Evolutionary conservation across 108 stramenopile species (phyloP).

Genomic region (Cyclostephanos tholiformis): DNA sequence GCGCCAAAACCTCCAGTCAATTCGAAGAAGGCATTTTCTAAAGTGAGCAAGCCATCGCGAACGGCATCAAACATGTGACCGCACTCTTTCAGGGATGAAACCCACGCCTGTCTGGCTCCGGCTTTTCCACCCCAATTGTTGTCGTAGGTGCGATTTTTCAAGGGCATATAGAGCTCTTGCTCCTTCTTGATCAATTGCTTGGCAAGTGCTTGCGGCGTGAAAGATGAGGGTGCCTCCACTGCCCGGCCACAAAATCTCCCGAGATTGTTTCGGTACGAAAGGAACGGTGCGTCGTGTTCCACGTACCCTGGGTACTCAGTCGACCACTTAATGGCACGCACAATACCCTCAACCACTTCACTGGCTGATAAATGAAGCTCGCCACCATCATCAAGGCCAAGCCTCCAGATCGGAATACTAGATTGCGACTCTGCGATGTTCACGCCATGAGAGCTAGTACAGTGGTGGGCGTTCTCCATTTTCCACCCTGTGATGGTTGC

Average conservation of each 20-base stretch:
- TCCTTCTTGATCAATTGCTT: constrained; percentile 78
- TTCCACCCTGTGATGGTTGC: constrained; percentile 74
- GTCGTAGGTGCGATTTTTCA: constrained; percentile 72
- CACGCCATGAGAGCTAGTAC: constrained; percentile 17
- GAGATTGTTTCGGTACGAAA: constrained; percentile 71
- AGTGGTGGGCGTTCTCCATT: constrained; percentile 31
- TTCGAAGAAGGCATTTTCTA: constrained; percentile 80
- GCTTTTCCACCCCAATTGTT: constrained; percentile 88
- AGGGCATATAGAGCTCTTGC: constrained; percentile 73
- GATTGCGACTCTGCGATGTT: constrained; percentile 39
- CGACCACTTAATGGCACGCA: constrained; percentile 62
- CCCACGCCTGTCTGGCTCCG: constrained; percentile 79
- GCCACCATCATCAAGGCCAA: constrained; percentile 57
- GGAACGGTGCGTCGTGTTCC: constrained; percentile 76
- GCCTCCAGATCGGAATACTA: constrained; percentile 58
- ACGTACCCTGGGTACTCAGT: constrained; percentile 59
- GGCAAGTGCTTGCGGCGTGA: constrained; percentile 70
- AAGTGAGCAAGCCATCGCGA: constrained; percentile 71
- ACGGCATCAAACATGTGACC: constrained; percentile 69
- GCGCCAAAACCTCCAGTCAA: constrained; percentile 60
- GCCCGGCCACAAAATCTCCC: constrained; percentile 79
- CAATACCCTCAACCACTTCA: constrained; percentile 65
- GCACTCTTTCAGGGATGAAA: constrained; percentile 78
- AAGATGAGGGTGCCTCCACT: constrained; percentile 72
- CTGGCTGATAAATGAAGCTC: constrained; percentile 49